Evolutionary conservation across 257 asterid species (phyloP).

Genomic region (Sherardia arvensis): DNA sequence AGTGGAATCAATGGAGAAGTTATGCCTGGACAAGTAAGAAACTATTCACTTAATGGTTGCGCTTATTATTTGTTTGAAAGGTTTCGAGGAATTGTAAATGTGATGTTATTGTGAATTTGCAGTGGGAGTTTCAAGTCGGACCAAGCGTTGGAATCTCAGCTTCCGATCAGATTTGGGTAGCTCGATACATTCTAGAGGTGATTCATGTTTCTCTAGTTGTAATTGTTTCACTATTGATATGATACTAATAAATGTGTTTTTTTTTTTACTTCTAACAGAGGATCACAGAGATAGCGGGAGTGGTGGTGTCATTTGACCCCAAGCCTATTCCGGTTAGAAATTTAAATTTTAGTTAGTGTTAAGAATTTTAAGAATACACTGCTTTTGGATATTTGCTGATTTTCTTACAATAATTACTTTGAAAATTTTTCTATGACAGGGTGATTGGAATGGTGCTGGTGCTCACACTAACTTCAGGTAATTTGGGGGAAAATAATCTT

Average conservation of each 20-base stretch:
- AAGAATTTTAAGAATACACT: not conserved
- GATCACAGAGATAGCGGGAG: conserved; percentile 85
- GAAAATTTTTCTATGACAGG: conserved; percentile 28
- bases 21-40: conserved; percentile 83
- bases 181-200: conserved; percentile 93
- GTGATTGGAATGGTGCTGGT: conserved; percentile 98
- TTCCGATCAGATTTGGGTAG: conserved; percentile 82
- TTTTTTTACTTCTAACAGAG: conserved; percentile 71
- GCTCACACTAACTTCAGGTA: conserved; percentile 93
- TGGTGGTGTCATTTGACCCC: conserved; percentile 80
- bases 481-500: not conserved
- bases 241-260: not conserved
- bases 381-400: not conserved
- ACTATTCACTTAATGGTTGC: not conserved
- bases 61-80: not conserved
- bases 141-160: conserved; percentile 89
- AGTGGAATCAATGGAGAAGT: conserved; percentile 93
- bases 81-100: not conserved
- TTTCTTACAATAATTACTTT: not conserved
- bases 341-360: not conserved
- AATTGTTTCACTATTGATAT: not conserved
- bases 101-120: not conserved
- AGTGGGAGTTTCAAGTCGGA: conserved; percentile 99
- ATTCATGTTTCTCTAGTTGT: not conserved
- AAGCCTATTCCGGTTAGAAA: conserved; percentile 66